Evolutionary conservation across 2,329 filamentous ascomycete species (phyloP), one percentile per base, ranked within the genome.

Genomic region (Westerdykella sp.): DNA sequence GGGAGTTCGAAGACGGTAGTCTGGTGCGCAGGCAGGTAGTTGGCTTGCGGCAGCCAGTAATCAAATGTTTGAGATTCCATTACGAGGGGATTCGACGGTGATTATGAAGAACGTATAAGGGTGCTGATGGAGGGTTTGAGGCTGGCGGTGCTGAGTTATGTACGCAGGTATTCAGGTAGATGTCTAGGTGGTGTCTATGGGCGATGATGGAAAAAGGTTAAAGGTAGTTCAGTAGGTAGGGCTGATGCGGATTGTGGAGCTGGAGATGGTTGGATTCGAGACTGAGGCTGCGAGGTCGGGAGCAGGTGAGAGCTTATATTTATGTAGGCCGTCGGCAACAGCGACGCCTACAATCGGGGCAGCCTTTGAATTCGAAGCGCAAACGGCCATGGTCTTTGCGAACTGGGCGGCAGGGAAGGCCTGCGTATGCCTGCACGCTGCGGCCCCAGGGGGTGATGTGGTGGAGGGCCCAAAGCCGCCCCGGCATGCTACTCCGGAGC

Each of bases 1-100:
- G 61, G 55, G 34, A 65, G 44, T 30, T 68, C 60, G 32, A 62
- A 67, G 37, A 65, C 47, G 14, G 51, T 50, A 7, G 56, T 55
- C 39, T 63, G 60, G 31, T 67, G 58, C 18, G 60, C 48, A 7
- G 62, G 56, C 41, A 62, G 47, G 41, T 63, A 65, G 43, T 55
- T 57, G 42, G 56, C 54, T 45, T 66, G 64, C n/a, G 55, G 54
- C 48, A 64, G 50, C 64, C 64, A 68, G 41, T 66, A 66, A 34
- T 66, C 57, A 39, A 59, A 65, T 18, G 57, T 57, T 45, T 65
- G 62, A 10, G 63, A 57, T 41, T 66, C 63, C 65, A 68, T 68
- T 49, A 15, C 41, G 34, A 43, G 34, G 13, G 25, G 35, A 15
- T 45, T 35, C 10, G 23, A 21, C 28, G 31, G 36, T 35, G 44